phyloP scores from a whole-genome alignment of 257 asterid genomes.

The Nicotiana noctiflora region DNA sequence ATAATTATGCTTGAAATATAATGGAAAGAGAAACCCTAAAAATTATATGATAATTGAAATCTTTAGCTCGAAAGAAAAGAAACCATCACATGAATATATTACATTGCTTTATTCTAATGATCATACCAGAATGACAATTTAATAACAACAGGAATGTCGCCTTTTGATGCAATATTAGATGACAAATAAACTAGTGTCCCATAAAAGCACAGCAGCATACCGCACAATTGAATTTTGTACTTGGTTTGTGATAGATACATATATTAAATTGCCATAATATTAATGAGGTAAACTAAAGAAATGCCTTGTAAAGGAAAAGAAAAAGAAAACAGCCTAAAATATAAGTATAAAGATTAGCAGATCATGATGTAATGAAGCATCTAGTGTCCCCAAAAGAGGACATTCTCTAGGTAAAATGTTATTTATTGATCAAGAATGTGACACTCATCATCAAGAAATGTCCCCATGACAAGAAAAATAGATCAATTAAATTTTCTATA shows the following conservation, averaged over 20 bases:
- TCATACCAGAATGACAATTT: neutral
- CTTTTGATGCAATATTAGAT: neutral
- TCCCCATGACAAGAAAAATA: conserved; percentile 10
- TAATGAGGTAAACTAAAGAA: neutral
- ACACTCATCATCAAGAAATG: conserved; percentile 28
- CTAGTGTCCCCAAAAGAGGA: conserved; percentile 17
- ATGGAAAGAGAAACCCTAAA: too few species aligned
- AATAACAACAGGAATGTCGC: neutral
- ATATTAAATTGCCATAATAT: conserved; percentile 6
- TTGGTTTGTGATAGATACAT: neutral
- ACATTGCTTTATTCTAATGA: neutral
- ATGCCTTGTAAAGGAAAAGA: conserved; percentile 8
- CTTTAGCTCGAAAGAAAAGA: neutral
- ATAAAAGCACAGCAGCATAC: conserved; percentile 17
- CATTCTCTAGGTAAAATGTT: conserved; percentile 21
- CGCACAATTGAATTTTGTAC: conserved; percentile 11
- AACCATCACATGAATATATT: neutral
- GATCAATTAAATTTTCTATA: neutral
- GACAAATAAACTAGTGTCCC: conserved; percentile 18
- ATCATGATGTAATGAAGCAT: neutral
- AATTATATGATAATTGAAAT: too few species aligned
- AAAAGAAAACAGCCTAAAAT: conserved; percentile 5
- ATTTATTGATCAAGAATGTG: conserved; percentile 5
- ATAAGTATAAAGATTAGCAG: neutral
- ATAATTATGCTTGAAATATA: too few species aligned